A percentile compares a stretch with the other conserved stretches of the same genome.
Evolutionary conservation across 1,139 yeast species (phyloP).

Genomic region (Hyphopichia khmerensis): DNA sequence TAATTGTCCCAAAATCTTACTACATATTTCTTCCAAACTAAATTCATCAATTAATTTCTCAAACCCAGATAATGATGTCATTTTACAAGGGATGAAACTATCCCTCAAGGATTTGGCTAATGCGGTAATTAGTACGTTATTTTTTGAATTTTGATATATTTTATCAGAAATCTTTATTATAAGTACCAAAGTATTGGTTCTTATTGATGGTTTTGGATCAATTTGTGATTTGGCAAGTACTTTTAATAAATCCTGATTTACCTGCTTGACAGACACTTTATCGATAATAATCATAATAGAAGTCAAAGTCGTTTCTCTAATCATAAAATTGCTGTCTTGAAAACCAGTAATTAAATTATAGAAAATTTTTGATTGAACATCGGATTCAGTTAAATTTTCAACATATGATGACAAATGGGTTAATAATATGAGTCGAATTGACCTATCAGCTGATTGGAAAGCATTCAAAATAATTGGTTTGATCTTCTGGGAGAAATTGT

Average conservation of each 20-base stretch:
- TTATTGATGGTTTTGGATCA: slow-evolving; percentile 78
- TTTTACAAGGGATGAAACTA: slow-evolving; percentile 71
- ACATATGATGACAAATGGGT: slow-evolving; percentile 60
- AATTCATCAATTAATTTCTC: slow-evolving; percentile 64
- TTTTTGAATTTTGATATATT: slow-evolving; percentile 58
- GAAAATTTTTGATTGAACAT: slow-evolving; percentile 70
- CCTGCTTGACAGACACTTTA: slow-evolving; percentile 72
- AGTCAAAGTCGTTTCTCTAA: slow-evolving; percentile 79
- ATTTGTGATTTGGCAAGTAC: slow-evolving; percentile 84
- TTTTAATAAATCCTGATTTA: slow-evolving; percentile 82
- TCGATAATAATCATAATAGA: slow-evolving; percentile 65
- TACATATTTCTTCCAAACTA: slow-evolving; percentile 73
- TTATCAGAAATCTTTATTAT: slow-evolving; percentile 68
- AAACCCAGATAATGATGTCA: slow-evolving; percentile 78
- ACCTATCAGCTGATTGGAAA: slow-evolving; percentile 70
- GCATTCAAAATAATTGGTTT: slow-evolving; percentile 66
- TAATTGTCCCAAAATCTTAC: slow-evolving; percentile 79
- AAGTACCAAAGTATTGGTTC: slow-evolving; percentile 82
- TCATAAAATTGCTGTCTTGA: slow-evolving; percentile 76
- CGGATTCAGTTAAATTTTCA: slow-evolving; percentile 52
- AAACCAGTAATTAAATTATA: slow-evolving; percentile 73
- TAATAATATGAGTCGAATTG: slow-evolving; percentile 69
- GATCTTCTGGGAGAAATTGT: slow-evolving; percentile 44
- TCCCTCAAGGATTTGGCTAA: slow-evolving; percentile 82
- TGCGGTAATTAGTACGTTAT: slow-evolving; percentile 82